Evolutionary conservation across 306 rosid genomes (phyloP), one percentile per base, ranked within the genome.

Genomic region (Ormosia semicastrata): DNA sequence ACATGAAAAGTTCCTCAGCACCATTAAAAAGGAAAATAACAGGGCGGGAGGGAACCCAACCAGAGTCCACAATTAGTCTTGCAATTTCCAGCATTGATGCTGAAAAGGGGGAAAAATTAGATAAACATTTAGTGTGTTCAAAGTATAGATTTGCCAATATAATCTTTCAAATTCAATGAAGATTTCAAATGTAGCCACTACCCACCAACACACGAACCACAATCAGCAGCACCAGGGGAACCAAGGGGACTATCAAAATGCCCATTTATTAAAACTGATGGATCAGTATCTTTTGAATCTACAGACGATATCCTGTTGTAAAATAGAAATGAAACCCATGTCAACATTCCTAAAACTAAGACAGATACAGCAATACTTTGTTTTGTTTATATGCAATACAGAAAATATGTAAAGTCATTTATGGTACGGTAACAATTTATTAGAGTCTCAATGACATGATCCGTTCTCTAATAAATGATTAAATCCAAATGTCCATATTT

Each of bases 171-270:
- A 77, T 62, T 71, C 71, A 50, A 34, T 14, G 7, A 68, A 52
- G 75, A 71, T 33, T 66, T 81, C 73, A 57, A 46, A 79, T 50
- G 76, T 64, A 66, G 49, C 18, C 64, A 80, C 79, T 77, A 87
- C 99, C 80, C 86, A 96, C 99, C 99, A 86, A 96, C 97, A 87
- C 99, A 96, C 3, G 98, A 90, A 87, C 93, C 99, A 59, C 99
- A 96, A 83, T 96, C 99, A 81, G 84, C 94, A 37, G 99, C 99
- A 18, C 99, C 99, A 3, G 99, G 99, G 68, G 99, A 96, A 86
- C 94, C 94, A 76, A 93, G 98, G 44, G 99, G 92, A 82, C 97
- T 85, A 77, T 96, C 99, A 76, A 90, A 96, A 89, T 96, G 99
- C 2, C 91, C 98, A 43, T 96, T 96, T 82, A 96, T 77, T 82